Evolutionary conservation across 768 basidiomycete genomes (phyloP).

Genomic region (Pleurotus giganteus): DNA sequence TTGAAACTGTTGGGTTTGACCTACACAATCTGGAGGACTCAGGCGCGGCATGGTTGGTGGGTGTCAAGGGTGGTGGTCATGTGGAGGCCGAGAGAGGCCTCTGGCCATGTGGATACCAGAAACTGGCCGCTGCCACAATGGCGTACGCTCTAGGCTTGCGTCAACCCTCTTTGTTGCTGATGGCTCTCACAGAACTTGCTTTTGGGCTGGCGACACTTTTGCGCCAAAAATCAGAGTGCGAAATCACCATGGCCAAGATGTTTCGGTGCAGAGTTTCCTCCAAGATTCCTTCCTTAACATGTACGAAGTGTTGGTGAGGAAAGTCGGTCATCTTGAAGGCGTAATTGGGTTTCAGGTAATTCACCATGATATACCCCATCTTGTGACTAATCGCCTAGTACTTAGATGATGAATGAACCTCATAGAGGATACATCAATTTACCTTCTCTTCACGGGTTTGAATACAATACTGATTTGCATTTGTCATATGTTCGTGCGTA

Average conservation of each 20-base stretch:
- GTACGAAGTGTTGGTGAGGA: conserved; percentile 64
- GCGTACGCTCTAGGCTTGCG: conserved; percentile 47
- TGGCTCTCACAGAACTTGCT: conserved; percentile 62
- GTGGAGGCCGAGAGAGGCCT: conserved; percentile 76
- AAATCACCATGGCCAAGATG: conserved; percentile 41
- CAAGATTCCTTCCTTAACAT: conserved; percentile 80
- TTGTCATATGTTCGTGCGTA: conserved; percentile 72
- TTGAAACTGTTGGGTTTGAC: conserved; percentile 85
- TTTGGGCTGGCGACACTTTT: conserved; percentile 91
- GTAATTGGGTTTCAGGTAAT: conserved; percentile 89
- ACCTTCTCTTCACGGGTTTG: conserved; percentile 77
- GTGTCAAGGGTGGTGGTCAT: conserved; percentile 75
- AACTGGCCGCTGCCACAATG: conserved; percentile 92
- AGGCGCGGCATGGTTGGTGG: conserved; percentile 84
- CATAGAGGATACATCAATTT: conserved; percentile 90
- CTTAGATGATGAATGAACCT: conserved; percentile 90
- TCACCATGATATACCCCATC: background rate
- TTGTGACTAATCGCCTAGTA: background rate
- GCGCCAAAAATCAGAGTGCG: conserved; percentile 68
- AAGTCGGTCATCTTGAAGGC: conserved; percentile 70
- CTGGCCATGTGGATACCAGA: conserved; percentile 95
- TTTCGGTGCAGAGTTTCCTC: conserved; percentile 77
- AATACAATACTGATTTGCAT: conserved; percentile 95
- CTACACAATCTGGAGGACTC: conserved; percentile 74
- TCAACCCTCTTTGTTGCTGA: background rate